Conservation (phyloP, 129 eudicot genomes). For the Smallanthus sonchifolius region DNA sequence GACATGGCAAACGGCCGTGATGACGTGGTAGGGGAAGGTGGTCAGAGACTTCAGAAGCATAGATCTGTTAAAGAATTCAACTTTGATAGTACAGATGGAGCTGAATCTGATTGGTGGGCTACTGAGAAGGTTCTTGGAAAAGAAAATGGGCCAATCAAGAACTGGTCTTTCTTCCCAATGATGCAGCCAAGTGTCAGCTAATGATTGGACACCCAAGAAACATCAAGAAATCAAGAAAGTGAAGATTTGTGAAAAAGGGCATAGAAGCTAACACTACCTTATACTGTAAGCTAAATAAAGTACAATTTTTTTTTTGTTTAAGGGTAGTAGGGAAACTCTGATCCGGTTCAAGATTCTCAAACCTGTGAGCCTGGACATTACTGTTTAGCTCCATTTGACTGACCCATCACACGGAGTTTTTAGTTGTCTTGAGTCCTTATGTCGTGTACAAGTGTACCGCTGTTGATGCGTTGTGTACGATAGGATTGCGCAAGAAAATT, state of each 20-base stretch:
- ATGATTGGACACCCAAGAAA: constrained; percentile 5
- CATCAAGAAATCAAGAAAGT: constrained; percentile 12
- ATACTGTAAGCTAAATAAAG: constrained; percentile 29
- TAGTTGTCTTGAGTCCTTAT: constrained; percentile 6
- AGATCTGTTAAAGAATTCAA: constrained; percentile 78
- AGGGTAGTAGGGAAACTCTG: constrained; percentile 23
- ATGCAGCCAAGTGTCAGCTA: constrained; percentile 75
- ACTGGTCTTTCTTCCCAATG: constrained; percentile 79
- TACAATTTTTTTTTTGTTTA: constrained; percentile 11
- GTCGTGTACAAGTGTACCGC: constrained; percentile 2
- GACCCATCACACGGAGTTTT: constrained; percentile 21
- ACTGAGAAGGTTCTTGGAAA: constrained; percentile 57
- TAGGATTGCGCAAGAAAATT: constrained; percentile 7
- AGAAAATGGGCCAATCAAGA: constrained; percentile 42
- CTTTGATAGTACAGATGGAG: constrained; percentile 63
- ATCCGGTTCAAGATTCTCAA: constrained; percentile 28
- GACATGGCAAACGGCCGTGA: constrained; percentile 31
- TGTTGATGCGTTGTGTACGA: neutral
- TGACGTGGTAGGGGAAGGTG: constrained; percentile 38
- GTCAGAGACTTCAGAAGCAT: constrained; percentile 49
- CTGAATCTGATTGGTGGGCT: constrained; percentile 74
- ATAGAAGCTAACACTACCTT: constrained; percentile 26
- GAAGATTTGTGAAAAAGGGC: constrained; percentile 15
- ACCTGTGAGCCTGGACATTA: constrained; percentile 28
- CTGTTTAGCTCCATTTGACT: constrained; percentile 17